Evolutionary conservation across 768 basidiomycete genomes (phyloP).

Genomic region (Cyclocybe cylindracea): DNA sequence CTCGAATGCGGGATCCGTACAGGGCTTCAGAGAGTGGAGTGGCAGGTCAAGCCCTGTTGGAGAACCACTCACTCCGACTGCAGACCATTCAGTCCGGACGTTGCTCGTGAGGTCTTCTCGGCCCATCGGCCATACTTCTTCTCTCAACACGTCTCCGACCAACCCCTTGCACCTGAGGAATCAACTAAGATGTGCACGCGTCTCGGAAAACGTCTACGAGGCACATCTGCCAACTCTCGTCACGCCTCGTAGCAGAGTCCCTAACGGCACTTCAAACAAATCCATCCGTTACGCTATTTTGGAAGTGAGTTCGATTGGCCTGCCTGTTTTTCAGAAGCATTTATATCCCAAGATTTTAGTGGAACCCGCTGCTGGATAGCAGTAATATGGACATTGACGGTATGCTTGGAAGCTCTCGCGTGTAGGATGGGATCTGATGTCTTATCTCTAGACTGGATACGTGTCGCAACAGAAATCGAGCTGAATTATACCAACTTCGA

Average conservation of each 20-base stretch:
- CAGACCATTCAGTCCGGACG: conserved; percentile 35
- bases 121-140: conserved; percentile 53
- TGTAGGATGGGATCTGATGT: not conserved
- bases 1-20: conserved; percentile 76
- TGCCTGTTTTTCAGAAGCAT: conserved; percentile 5
- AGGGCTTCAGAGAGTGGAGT: conserved; percentile 80
- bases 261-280: conserved; percentile 61
- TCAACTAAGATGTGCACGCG: conserved; percentile 44
- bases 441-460: conserved; percentile 72
- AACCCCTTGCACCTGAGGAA: conserved; percentile 13
- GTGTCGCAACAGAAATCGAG: conserved; percentile 90
- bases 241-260: conserved; percentile 69
- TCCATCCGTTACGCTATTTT: conserved; percentile 84
- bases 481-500: conserved; percentile 86
- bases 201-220: conserved; percentile 70
- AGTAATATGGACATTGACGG: conserved; percentile 86
- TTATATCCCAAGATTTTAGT: conserved; percentile 44
- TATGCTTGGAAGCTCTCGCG: conserved; percentile 24
- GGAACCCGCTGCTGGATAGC: conserved; percentile 86
- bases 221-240: conserved; percentile 74
- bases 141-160: conserved; percentile 32
- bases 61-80: conserved; percentile 19
- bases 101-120: conserved; percentile 68
- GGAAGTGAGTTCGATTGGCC: conserved; percentile 51
- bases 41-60: conserved; percentile 56